Conservation (phyloP, 768 basidiomycete genomes). For the Naganishia vaughanmartiniae region DNA sequence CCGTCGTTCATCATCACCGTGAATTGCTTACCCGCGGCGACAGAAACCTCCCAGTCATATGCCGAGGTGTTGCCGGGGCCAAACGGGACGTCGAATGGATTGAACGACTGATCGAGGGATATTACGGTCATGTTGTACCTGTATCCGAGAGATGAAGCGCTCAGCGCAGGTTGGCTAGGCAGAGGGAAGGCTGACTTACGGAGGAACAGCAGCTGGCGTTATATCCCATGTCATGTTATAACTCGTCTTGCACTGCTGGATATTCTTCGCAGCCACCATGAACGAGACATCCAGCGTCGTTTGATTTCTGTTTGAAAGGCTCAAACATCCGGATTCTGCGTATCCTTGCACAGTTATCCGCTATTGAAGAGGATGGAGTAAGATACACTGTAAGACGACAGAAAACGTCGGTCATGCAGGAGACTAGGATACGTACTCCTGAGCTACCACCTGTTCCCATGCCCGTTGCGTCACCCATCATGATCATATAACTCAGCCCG, state of each 20-base stretch:
- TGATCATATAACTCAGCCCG: conserved; percentile 29
- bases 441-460: conserved; percentile 27
- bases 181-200: background rate
- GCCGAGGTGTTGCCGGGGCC: conserved; percentile 16
- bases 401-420: background rate
- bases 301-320: conserved; percentile 6
- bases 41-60: conserved; percentile 25
- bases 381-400: background rate
- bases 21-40: conserved; percentile 26
- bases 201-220: background rate
- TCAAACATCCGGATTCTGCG: conserved; percentile 17
- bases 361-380: background rate
- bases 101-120: conserved; percentile 28
- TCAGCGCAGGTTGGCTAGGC: background rate
- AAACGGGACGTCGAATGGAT: conserved; percentile 27
- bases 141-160: background rate
- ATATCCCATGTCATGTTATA: conserved; percentile 25
- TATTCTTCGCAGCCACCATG: conserved; percentile 19
- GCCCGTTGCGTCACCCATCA: conserved; percentile 29
- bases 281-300: conserved; percentile 19
- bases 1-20: conserved; percentile 32
- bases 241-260: conserved; percentile 26
- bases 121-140: conserved; percentile 34
- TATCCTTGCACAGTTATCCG: conserved; percentile 27
- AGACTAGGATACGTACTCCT: conserved; percentile 12